A percentile compares a stretch with the other conserved stretches of the same genome.
Evolutionary conservation across 73 alveolate species (phyloP).

Genomic region (Breviolum minutum): DNA sequence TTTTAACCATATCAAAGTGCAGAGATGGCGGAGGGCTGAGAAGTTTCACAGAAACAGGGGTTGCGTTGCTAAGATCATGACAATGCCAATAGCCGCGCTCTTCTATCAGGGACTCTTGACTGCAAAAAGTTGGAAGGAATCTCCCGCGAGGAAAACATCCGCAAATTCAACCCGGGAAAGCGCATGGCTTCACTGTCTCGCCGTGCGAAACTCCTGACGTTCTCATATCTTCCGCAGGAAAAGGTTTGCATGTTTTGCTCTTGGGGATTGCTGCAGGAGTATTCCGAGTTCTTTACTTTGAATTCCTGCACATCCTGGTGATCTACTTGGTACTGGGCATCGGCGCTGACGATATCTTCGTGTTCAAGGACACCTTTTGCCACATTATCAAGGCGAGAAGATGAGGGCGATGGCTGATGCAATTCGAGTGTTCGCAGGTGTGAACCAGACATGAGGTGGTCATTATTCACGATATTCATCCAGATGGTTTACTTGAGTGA

Average conservation of each 20-base stretch:
- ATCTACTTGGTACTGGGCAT: conserved; percentile 96
- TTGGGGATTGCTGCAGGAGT: conserved; percentile 11
- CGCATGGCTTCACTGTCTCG: too few relatives aligned
- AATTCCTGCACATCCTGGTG: conserved; percentile 95
- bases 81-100: conserved; percentile 77
- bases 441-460: background rate
- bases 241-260: background rate
- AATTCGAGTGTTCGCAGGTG: background rate
- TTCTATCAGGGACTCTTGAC: conserved; percentile 47
- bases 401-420: background rate
- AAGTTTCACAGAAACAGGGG: background rate
- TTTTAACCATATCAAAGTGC: too few relatives aligned
- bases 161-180: too few relatives aligned
- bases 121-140: background rate
- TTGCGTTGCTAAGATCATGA: conserved; percentile 22
- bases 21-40: too few relatives aligned
- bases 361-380: conserved; percentile 96
- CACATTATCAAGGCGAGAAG: conserved; percentile 46
- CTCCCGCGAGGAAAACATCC: background rate
- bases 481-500: background rate
- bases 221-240: background rate
- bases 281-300: conserved; percentile 78
- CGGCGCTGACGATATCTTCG: conserved; percentile 96
- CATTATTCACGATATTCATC: background rate
- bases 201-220: too few relatives aligned